phyloP scores from a whole-genome alignment of 2,329 filamentous ascomycete species.

The Beauveria caledonica region DNA sequence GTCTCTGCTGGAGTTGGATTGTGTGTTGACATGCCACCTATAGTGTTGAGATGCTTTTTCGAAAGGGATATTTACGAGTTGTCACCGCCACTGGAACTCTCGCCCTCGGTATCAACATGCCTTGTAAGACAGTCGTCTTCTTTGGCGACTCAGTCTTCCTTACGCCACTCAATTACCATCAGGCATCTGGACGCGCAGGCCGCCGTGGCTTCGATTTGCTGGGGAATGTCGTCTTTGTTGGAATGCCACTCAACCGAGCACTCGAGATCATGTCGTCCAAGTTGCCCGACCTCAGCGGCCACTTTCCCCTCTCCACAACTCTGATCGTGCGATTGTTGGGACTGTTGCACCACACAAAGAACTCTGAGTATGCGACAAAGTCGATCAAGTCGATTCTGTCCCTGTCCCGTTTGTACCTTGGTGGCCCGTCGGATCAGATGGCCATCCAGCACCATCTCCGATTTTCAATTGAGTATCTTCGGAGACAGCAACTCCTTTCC shows the following conservation, averaged over 20 bases:
- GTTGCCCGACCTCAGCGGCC: constrained; percentile 65
- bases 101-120: constrained; percentile 75
- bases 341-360: constrained; percentile 57
- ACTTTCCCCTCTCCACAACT: constrained; percentile 70
- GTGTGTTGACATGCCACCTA: constrained; percentile 2
- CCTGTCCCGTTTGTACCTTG: constrained; percentile 61
- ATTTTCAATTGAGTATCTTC: constrained; percentile 74
- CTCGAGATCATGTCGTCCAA: constrained; percentile 64
- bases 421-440: constrained; percentile 58
- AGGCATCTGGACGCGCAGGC: constrained; percentile 69
- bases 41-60: constrained; percentile 64
- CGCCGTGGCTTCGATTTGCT: constrained; percentile 73
- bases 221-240: constrained; percentile 73
- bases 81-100: constrained; percentile 71
- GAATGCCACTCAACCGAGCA: constrained; percentile 51
- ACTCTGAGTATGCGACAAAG: constrained; percentile 51
- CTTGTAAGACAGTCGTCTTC: constrained; percentile 75
- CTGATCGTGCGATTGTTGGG: constrained; percentile 61
- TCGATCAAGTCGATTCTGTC: constrained; percentile 61
- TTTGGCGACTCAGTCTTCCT: constrained; percentile 64
- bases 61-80: constrained; percentile 60
- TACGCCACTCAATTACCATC: constrained; percentile 67
- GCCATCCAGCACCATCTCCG: constrained; percentile 67
- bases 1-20: neutral
- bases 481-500: constrained; percentile 58